Evolutionary conservation across 2,329 filamentous ascomycete genomes (phyloP).

Genomic region (Escovopsis sp.): DNA sequence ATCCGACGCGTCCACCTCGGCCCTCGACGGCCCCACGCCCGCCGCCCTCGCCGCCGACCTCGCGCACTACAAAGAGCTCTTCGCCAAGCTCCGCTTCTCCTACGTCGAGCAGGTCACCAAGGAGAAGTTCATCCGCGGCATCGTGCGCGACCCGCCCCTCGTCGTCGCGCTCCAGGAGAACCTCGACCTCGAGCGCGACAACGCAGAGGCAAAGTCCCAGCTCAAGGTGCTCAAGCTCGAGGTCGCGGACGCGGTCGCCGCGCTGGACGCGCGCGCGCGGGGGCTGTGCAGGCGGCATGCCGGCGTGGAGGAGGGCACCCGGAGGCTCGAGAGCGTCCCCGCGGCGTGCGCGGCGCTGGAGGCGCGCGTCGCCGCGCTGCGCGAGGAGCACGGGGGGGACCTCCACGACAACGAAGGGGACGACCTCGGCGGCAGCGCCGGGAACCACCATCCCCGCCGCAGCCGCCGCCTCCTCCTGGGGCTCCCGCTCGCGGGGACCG

Average conservation of each 20-base stretch:
- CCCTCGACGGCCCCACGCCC: slow-evolving; percentile 56
- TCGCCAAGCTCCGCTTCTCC: slow-evolving; percentile 89
- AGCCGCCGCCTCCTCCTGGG: too few species aligned
- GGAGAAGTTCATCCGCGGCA: slow-evolving; percentile 88
- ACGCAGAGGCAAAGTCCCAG: slow-evolving; percentile 56
- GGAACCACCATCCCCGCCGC: too few species aligned
- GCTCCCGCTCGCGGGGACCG: slow-evolving; percentile 45
- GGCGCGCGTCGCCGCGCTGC: slow-evolving; percentile 30
- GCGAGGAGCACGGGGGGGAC: slow-evolving; percentile 19
- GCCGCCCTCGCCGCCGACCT: slow-evolving; percentile 71
- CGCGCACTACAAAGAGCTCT: slow-evolving; percentile 84
- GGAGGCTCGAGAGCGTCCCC: slow-evolving; percentile 36
- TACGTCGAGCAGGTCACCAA: slow-evolving; percentile 98
- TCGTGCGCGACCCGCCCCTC: slow-evolving; percentile 78
- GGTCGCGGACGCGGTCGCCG: slow-evolving; percentile 56
- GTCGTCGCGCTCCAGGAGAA: slow-evolving; percentile 78
- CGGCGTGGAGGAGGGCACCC: slow-evolving; percentile 31
- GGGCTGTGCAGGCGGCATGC: slow-evolving; percentile 43
- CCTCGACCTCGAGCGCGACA: slow-evolving; percentile 53
- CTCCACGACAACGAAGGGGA: too few species aligned
- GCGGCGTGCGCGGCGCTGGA: slow-evolving; percentile 34
- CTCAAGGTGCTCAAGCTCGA: slow-evolving; percentile 70
- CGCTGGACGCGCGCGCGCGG: slow-evolving; percentile 51
- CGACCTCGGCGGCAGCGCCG: too few species aligned
- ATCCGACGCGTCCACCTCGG: slow-evolving; percentile 58